Conservation (phyloP, 2,329 filamentous ascomycete genomes). For the Hypoxylon sp. region DNA sequence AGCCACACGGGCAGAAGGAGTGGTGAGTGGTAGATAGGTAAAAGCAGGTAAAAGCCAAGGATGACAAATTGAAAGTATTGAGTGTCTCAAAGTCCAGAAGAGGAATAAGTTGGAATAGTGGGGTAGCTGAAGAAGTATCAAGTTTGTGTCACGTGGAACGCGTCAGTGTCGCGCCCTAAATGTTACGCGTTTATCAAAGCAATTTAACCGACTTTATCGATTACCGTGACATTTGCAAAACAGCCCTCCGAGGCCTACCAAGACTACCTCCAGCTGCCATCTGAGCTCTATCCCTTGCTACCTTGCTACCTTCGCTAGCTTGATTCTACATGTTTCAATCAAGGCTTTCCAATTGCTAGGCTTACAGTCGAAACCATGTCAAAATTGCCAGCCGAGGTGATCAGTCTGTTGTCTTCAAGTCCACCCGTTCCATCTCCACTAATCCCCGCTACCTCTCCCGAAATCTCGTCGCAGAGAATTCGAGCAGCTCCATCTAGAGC, state of each 20-base stretch:
- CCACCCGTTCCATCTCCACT: slow-evolving; percentile 43
- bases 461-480: slow-evolving; percentile 15
- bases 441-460: slow-evolving; percentile 22
- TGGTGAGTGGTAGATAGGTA: neutral
- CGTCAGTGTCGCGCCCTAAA: slow-evolving; percentile 28
- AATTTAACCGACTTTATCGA: slow-evolving; percentile 9
- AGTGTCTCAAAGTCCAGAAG: neutral
- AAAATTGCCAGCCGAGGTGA: slow-evolving; percentile 57
- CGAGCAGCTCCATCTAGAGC: slow-evolving; percentile 27
- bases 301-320: slow-evolving; percentile 14
- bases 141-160: slow-evolving; percentile 36
- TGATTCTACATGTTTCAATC: slow-evolving; percentile 1
- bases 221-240: slow-evolving; percentile 5
- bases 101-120: neutral
- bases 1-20: neutral
- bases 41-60: neutral
- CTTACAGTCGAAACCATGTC: slow-evolving; percentile 16
- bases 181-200: slow-evolving; percentile 12
- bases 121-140: neutral
- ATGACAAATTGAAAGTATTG: neutral
- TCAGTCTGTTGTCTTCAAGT: slow-evolving; percentile 56
- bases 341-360: slow-evolving; percentile 15
- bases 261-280: neutral
- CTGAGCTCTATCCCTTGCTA: slow-evolving; percentile 6
- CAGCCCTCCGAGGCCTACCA: neutral